Percentiles rank a stretch among this genome's conserved stretches.
Conservation (phyloP, 495 filamentous ascomycete genomes). For the Tuber microsphaerosporum region DNA sequence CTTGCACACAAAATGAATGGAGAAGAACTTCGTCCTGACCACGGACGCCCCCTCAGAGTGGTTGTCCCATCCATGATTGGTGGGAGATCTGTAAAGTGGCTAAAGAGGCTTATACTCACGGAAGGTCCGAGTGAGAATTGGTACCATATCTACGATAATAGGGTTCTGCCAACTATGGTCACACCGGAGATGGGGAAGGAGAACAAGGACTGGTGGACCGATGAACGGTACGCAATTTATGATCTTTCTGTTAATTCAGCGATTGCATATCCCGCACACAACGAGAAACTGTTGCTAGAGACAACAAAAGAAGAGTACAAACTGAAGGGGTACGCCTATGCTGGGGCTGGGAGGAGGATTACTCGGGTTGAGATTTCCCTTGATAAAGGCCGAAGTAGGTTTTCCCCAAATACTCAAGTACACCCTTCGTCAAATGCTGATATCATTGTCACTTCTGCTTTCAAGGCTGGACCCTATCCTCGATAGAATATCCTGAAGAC, state of each 20-base stretch:
- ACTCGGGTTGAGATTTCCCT: conserved; percentile 78
- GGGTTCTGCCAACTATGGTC: conserved; percentile 83
- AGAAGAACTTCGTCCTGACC: conserved; percentile 72
- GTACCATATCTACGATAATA: conserved; percentile 95
- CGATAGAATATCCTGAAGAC: conserved; percentile 81
- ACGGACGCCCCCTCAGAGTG: conserved; percentile 75
- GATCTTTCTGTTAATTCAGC: conserved; percentile 86
- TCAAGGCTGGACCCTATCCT: conserved; percentile 69
- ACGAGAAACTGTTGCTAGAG: conserved; percentile 58
- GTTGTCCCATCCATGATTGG: conserved; percentile 93
- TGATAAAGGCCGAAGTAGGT: conserved; percentile 62
- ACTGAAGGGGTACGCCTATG: conserved; percentile 78
- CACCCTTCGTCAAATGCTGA: conserved; percentile 23
- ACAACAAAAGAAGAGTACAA: conserved; percentile 48
- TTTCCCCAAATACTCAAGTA: not conserved
- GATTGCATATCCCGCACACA: conserved; percentile 71
- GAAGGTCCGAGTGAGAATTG: conserved; percentile 79
- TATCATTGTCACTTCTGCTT: not conserved
- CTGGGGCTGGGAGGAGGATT: conserved; percentile 78
- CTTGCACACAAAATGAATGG: conserved; percentile 92
- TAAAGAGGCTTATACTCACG: conserved; percentile 76
- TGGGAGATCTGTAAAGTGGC: conserved; percentile 90
- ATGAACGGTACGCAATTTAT: conserved; percentile 92
- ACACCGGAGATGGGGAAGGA: conserved; percentile 71
- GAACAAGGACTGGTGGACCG: conserved; percentile 73